phyloP scores from a whole-genome alignment of 2,329 filamentous ascomycete species.

The Cladobotryum mycophilum region DNA sequence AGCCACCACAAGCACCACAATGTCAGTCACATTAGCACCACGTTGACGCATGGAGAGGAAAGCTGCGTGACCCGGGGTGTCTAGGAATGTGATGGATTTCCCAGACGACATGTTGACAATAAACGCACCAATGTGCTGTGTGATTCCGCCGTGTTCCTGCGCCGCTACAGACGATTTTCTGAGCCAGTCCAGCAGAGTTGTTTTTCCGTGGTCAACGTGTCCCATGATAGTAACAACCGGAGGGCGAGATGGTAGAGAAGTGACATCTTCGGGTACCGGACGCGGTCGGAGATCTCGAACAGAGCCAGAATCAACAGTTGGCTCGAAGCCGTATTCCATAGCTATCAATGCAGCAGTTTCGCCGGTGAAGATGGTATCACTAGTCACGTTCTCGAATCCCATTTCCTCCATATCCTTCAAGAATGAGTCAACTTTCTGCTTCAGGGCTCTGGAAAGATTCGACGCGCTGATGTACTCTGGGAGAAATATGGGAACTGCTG shows the following conservation, averaged over 20 bases:
- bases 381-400: constrained; percentile 79
- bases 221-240: constrained; percentile 99
- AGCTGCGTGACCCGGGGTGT: constrained; percentile 92
- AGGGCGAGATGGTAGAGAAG: constrained; percentile 65
- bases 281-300: constrained; percentile 64
- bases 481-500: constrained; percentile 59
- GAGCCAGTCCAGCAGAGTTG: constrained; percentile 87
- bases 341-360: constrained; percentile 88
- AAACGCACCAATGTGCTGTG: constrained; percentile 97
- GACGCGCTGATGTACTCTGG: constrained; percentile 90
- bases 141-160: constrained; percentile 92
- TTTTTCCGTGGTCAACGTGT: constrained; percentile 97
- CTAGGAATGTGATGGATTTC: constrained; percentile 90
- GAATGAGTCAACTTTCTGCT: constrained; percentile 65
- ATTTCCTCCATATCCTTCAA: constrained; percentile 70
- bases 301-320: constrained; percentile 63
- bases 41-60: constrained; percentile 94
- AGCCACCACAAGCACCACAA: constrained; percentile 90
- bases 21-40: constrained; percentile 93
- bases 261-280: constrained; percentile 61
- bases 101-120: constrained; percentile 81
- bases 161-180: constrained; percentile 89
- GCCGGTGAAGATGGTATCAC: constrained; percentile 80
- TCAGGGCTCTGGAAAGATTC: constrained; percentile 70
- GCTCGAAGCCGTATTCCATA: constrained; percentile 87